Percentiles rank a stretch among this genome's conserved stretches.
phyloP scores from a whole-genome alignment of 768 basidiomycete species.

The Phylloporus rhodoxanthus region DNA sequence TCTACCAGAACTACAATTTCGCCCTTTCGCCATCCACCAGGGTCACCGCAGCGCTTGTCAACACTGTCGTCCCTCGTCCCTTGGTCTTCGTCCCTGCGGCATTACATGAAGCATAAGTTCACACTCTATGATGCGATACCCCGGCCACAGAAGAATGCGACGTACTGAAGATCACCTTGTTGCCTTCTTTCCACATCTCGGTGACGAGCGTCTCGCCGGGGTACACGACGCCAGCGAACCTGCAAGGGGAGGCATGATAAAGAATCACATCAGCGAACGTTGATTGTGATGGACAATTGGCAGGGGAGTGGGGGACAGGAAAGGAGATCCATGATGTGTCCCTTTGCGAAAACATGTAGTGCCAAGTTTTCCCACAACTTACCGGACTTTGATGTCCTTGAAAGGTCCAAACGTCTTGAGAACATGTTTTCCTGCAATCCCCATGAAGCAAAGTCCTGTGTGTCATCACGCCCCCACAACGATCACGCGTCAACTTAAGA shows the following conservation, averaged over 20 bases:
- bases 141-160: slow-evolving; percentile 9
- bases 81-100: slow-evolving; percentile 79
- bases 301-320: neutral
- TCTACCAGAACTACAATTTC: slow-evolving; percentile 41
- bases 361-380: slow-evolving; percentile 20
- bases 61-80: slow-evolving; percentile 65
- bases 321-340: neutral
- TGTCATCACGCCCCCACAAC: neutral
- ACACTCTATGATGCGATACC: neutral
- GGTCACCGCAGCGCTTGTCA: slow-evolving; percentile 81
- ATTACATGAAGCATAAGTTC: neutral
- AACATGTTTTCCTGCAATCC: slow-evolving; percentile 89
- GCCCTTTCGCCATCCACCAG: slow-evolving; percentile 50
- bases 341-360: neutral
- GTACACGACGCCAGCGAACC: slow-evolving; percentile 87
- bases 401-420: slow-evolving; percentile 78
- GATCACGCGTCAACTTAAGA: neutral
- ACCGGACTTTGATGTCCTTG: slow-evolving; percentile 94
- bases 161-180: slow-evolving; percentile 88
- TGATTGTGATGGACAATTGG: neutral
- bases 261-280: neutral
- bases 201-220: slow-evolving; percentile 95
- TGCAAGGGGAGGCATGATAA: slow-evolving; percentile 18
- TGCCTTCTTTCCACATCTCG: slow-evolving; percentile 96
- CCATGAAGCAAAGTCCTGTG: slow-evolving; percentile 81